phyloP scores from a whole-genome alignment of 176 grass and related monocot genomes.

The Triticum dicoccoides region DNA sequence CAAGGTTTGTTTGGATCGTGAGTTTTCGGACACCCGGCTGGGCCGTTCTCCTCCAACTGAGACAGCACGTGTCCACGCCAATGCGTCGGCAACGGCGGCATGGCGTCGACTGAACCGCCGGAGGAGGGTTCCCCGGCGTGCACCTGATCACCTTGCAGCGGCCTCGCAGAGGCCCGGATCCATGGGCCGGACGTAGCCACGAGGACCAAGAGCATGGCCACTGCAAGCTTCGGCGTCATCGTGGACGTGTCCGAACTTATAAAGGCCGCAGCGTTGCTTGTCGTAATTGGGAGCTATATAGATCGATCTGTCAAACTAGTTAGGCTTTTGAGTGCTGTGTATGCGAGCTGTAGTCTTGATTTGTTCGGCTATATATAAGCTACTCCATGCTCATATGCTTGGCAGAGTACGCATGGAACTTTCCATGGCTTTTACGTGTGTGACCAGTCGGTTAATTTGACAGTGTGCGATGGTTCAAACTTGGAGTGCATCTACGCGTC shows the following conservation, averaged over 20 bases:
- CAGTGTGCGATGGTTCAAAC: background rate
- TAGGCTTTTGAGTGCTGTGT: background rate
- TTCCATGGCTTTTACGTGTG: background rate
- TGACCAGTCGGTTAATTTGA: slow-evolving; percentile 10
- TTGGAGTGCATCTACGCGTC: background rate
- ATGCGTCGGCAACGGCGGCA: slow-evolving; percentile 18
- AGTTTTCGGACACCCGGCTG: background rate
- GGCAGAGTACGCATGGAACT: background rate
- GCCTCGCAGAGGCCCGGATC: slow-evolving; percentile 43
- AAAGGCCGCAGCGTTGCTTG: too few species aligned
- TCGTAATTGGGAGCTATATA: background rate
- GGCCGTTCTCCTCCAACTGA: background rate
- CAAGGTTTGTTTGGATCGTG: background rate
- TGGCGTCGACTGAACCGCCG: slow-evolving; percentile 27
- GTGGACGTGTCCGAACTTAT: too few species aligned
- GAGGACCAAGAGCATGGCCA: slow-evolving; percentile 13
- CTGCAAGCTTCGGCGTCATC: background rate
- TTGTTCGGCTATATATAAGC: background rate
- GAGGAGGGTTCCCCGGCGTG: slow-evolving; percentile 41
- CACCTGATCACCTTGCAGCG: background rate
- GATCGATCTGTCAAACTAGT: background rate
- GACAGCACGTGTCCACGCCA: background rate
- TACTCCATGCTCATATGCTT: background rate
- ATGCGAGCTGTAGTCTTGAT: background rate
- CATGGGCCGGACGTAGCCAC: background rate